Percentiles rank a stretch among this genome's conserved stretches.
Evolutionary conservation across 192 early-diverging fungal species (phyloP).

Genomic region (Cetraspora pellucida): DNA sequence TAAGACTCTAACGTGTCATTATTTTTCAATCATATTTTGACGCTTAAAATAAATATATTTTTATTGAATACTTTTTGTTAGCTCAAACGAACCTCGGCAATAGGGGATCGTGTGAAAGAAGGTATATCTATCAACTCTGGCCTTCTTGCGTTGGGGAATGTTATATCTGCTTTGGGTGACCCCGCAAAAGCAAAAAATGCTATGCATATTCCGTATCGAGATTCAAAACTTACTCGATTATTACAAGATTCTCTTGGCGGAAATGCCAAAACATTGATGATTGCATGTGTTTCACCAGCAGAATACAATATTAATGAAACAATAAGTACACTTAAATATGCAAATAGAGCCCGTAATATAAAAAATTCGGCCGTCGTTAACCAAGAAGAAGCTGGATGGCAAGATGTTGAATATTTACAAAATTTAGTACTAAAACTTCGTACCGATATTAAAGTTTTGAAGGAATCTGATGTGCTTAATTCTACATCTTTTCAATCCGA

Average conservation of each 20-base stretch:
- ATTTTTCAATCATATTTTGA: not conserved
- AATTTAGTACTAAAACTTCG: conserved; percentile 64
- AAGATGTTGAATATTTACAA: conserved; percentile 65
- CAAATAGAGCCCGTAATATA: conserved; percentile 94
- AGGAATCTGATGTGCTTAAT: conserved; percentile 15
- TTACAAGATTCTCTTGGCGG: conserved; percentile 96
- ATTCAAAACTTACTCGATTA: conserved; percentile 94
- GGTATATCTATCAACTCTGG: conserved; percentile 97
- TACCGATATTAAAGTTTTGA: conserved; percentile 53
- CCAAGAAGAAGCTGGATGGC: conserved; percentile 65
- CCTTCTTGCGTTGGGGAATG: conserved; percentile 92
- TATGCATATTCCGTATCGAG: conserved; percentile 91
- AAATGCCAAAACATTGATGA: conserved; percentile 90
- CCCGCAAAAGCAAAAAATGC: conserved; percentile 51
- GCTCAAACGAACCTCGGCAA: conserved; percentile 90
- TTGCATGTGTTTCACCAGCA: conserved; percentile 90
- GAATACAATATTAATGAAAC: conserved; percentile 87
- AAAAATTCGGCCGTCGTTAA: conserved; percentile 86
- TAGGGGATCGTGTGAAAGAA: conserved; percentile 90
- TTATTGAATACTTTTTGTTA: conserved; percentile 2
- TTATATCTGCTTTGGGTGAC: conserved; percentile 93
- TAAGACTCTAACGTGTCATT: conserved; percentile 31
- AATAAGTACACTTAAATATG: conserved; percentile 94
- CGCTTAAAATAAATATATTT: not conserved
- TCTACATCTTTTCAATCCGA: too few species aligned